Evolutionary conservation across 1,284 basidiomycete species (phyloP).

Genomic region (Pseudomicrostroma phylloplanum): DNA sequence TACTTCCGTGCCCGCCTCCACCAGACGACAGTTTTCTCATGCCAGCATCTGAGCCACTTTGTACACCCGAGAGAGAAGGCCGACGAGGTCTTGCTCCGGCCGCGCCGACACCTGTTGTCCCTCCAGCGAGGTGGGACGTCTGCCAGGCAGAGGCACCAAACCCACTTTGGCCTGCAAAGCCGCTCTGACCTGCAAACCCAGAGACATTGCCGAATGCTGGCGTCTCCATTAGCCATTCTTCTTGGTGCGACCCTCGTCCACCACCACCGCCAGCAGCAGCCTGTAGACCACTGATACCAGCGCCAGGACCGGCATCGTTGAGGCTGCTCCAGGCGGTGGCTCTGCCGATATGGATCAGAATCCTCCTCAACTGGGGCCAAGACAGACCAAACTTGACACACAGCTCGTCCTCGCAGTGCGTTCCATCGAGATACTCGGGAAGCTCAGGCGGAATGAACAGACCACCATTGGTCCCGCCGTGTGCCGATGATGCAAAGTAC

Average conservation of each 20-base stretch:
- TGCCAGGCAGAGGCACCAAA: background rate
- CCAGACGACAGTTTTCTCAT: background rate
- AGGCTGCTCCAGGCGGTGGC: background rate
- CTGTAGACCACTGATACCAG: background rate
- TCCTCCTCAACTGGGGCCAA: slow-evolving; percentile 73
- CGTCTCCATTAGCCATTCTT: slow-evolving; percentile 1
- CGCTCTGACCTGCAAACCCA: background rate
- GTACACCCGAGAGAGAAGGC: background rate
- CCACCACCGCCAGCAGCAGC: background rate
- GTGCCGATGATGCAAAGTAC: background rate
- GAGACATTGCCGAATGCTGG: slow-evolving; percentile 3
- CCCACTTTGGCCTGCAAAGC: background rate
- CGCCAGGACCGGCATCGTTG: background rate
- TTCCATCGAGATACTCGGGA: slow-evolving; percentile 67
- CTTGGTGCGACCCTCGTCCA: background rate
- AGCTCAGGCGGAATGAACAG: slow-evolving; percentile 54
- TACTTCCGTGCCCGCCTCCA: background rate
- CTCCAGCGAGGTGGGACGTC: background rate
- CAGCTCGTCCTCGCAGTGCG: slow-evolving; percentile 84
- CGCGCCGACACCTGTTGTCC: background rate
- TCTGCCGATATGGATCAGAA: slow-evolving; percentile 54
- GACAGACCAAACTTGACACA: slow-evolving; percentile 73
- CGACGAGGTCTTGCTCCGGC: background rate
- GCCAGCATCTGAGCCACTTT: too few relatives aligned
- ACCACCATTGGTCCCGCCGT: background rate